A percentile compares a stretch with the other conserved stretches of the same genome.
Evolutionary conservation across 345 rosid species (phyloP).

Genomic region (Eucalyptus microcorys): DNA sequence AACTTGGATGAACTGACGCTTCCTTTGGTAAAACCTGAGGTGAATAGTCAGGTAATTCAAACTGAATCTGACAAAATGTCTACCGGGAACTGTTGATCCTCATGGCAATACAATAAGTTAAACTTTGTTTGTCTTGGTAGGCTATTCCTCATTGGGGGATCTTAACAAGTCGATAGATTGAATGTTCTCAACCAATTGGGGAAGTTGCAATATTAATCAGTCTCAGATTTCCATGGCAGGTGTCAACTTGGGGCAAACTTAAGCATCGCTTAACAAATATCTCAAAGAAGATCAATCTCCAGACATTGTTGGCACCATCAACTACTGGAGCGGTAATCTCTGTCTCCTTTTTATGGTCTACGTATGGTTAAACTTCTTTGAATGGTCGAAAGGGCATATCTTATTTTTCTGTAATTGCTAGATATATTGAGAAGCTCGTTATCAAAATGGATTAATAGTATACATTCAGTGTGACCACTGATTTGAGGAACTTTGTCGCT

Average conservation of each 20-base stretch:
- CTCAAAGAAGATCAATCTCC: conserved; percentile 4
- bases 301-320: conserved; percentile 20
- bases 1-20: background rate
- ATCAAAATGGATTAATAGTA: background rate
- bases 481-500: background rate
- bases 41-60: background rate
- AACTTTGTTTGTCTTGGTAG: background rate
- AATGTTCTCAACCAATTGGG: background rate
- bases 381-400: background rate
- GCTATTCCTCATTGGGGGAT: background rate
- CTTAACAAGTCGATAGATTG: background rate
- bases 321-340: conserved; percentile 22
- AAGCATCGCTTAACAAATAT: background rate
- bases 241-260: background rate
- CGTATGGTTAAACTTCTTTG: background rate
- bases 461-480: background rate
- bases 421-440: background rate
- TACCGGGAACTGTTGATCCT: background rate
- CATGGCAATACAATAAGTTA: background rate
- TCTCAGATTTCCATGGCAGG: background rate
- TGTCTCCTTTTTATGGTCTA: background rate
- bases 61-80: background rate
- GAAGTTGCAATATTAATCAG: background rate
- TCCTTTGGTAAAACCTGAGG: background rate
- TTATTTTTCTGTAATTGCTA: background rate